Evolutionary conservation across 225 moss, liverwort and hornwort genomes (phyloP), one percentile per base, ranked within the genome.

Genomic region (Pleurozium schreberi): DNA sequence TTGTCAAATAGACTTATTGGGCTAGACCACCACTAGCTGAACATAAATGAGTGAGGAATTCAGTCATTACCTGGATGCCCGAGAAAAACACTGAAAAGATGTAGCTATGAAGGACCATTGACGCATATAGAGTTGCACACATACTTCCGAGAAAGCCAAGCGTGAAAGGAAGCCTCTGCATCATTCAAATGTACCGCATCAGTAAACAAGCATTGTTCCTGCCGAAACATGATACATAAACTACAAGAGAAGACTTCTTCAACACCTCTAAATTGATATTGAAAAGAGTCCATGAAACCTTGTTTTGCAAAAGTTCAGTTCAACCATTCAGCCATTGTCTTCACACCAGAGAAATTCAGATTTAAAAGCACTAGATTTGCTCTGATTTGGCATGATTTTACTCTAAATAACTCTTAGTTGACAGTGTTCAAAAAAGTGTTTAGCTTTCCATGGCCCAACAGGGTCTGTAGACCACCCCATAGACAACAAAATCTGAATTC

Each of bases 111-210:
- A 99, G 95, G 75, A 92, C 93, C 96, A 99, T 95, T 45, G 99
- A 97, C 27, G 94, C 96, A 85, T 96, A 96, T n/a, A 99, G 75
- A 53, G 99, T 99, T 64, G 95, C 95, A 69, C 90, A 87, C 99
- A 99, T 97, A 89, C 99, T 99, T 67, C 94, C 96, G 73, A 97
- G 88, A 74, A 99, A 97, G 60, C 92, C 94, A 50, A 95, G 60
- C 60, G 99, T 97, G 80, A 97, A 99, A 84, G 99, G 96, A 61
- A 97, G 91, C 87, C 99, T 95, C 98, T 96, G 97, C 92, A 88
- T 43, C 20, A 89, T 42, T 79, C 82, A 88, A 63, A 77, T 23
- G 13, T 68, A 16, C 42, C 57, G 53, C 38, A 63, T 87, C 68
- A 84, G 75, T 47, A 38, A 64, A 84, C 83, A 53, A 60, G 49